Conservation (phyloP, 2,329 filamentous ascomycete genomes). For the Westerdykella sp. region DNA sequence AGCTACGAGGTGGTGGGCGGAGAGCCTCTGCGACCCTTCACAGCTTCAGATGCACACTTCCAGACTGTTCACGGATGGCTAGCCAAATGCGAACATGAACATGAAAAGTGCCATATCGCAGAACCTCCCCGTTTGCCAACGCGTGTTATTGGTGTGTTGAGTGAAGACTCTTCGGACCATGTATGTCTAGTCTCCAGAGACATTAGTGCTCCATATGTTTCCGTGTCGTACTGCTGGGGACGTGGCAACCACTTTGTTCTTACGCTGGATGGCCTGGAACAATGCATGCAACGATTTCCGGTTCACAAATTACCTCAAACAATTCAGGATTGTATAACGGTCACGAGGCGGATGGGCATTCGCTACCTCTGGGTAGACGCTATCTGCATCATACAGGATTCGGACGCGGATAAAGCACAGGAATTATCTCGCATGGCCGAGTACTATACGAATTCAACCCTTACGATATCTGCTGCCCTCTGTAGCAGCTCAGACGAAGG, state of each 20-base stretch:
- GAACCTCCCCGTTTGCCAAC: too few relatives aligned
- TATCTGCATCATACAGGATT: constrained; percentile 6
- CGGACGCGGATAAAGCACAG: neutral
- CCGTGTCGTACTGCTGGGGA: neutral
- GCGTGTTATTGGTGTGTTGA: too few relatives aligned
- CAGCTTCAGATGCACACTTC: too few relatives aligned
- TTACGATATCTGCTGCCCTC: neutral
- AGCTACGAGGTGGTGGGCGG: too few relatives aligned
- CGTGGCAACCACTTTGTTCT: neutral
- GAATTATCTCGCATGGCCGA: constrained; percentile 1
- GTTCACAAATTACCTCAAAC: neutral
- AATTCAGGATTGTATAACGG: neutral
- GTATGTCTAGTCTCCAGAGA: neutral
- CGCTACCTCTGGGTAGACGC: constrained; percentile 5
- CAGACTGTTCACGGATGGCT: too few relatives aligned
- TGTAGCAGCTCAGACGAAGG: neutral
- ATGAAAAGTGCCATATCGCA: too few relatives aligned
- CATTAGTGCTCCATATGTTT: neutral
- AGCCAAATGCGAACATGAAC: too few relatives aligned
- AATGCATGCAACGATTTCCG: neutral
- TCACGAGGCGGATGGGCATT: constrained; percentile 1
- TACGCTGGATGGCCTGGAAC: neutral
- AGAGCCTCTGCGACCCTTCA: too few relatives aligned
- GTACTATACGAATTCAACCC: neutral
- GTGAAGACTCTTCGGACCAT: too few relatives aligned